Percentiles rank a stretch among this genome's conserved stretches.
phyloP scores from a whole-genome alignment of 1,139 yeast genomes.

The Pichia sp. region DNA sequence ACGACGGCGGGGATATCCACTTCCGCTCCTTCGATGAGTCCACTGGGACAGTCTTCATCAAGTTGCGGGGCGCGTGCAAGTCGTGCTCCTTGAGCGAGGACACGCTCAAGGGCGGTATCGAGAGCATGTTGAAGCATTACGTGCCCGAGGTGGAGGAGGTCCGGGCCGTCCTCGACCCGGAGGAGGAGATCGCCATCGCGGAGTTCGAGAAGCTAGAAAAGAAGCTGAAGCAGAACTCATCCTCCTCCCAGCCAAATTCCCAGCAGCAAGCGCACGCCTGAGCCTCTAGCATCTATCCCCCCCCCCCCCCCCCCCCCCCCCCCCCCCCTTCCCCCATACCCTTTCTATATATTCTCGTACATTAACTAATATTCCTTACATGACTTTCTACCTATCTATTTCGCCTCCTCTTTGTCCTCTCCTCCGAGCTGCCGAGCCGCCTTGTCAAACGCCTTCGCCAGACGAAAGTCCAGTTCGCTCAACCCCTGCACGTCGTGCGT shows the following conservation, averaged over 20 bases:
- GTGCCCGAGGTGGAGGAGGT: constrained; percentile 79
- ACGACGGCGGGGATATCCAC: constrained; percentile 80
- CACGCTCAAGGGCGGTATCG: constrained; percentile 76
- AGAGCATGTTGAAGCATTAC: constrained; percentile 78
- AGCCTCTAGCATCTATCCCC: background rate
- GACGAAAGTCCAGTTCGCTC: constrained; percentile 52
- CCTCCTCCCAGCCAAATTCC: background rate
- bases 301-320: background rate
- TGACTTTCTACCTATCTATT: background rate
- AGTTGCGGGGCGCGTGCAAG: constrained; percentile 79
- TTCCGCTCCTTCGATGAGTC: constrained; percentile 66
- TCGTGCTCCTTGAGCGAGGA: constrained; percentile 74
- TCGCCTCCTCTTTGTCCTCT: background rate
- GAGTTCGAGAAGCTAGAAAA: constrained; percentile 58
- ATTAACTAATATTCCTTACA: background rate
- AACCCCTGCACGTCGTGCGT: constrained; percentile 66
- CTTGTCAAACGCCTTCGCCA: constrained; percentile 52
- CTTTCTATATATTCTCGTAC: background rate
- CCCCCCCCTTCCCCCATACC: background rate
- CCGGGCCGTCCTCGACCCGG: constrained; percentile 61
- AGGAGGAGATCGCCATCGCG: constrained; percentile 54
- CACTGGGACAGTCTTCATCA: constrained; percentile 65
- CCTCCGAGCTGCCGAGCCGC: constrained; percentile 28
- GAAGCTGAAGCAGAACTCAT: constrained; percentile 23
- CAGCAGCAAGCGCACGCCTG: background rate